Percentiles rank a stretch among this genome's conserved stretches.
Evolutionary conservation across 2,329 filamentous ascomycete genomes (phyloP).

Genomic region (Nigrospora oryzae): DNA sequence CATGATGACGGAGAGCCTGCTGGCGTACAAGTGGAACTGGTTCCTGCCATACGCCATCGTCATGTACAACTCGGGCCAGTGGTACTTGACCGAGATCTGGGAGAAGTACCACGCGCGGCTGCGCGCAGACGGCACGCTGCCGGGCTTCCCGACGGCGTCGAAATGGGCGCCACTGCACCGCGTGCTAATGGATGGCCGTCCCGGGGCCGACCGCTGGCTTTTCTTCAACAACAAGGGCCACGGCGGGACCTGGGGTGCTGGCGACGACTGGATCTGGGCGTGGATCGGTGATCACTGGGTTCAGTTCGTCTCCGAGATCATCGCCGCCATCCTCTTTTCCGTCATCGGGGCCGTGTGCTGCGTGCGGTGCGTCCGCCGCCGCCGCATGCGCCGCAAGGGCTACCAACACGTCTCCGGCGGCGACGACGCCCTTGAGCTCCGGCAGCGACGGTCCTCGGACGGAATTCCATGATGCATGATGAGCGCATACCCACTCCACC

Average conservation of each 20-base stretch:
- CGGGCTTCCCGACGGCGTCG: conserved; percentile 5
- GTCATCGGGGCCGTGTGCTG: background rate
- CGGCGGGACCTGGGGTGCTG: conserved; percentile 19
- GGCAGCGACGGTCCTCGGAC: no score
- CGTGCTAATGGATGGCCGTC: conserved; percentile 18
- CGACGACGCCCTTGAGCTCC: background rate
- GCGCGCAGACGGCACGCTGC: conserved; percentile 10
- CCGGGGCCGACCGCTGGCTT: conserved; percentile 14
- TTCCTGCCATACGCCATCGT: conserved; percentile 66
- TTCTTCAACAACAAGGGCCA: conserved; percentile 17
- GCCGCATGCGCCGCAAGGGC: background rate
- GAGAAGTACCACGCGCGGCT: conserved; percentile 44
- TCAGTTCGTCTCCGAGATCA: background rate
- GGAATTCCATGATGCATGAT: no score
- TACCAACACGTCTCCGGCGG: background rate
- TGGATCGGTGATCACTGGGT: background rate
- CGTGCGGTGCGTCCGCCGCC: background rate
- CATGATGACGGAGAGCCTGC: conserved; percentile 54
- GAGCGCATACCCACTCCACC: no score
- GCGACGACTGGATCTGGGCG: conserved; percentile 17
- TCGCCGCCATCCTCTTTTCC: background rate
- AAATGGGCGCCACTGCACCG: conserved; percentile 10
- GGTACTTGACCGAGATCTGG: conserved; percentile 65
- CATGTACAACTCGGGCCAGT: conserved; percentile 62
- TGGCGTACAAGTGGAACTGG: conserved; percentile 59